A percentile compares a stretch with the other conserved stretches of the same genome.
phyloP scores from a whole-genome alignment of 2,329 filamentous ascomycete genomes.

The Metarhizium guizhouense region DNA sequence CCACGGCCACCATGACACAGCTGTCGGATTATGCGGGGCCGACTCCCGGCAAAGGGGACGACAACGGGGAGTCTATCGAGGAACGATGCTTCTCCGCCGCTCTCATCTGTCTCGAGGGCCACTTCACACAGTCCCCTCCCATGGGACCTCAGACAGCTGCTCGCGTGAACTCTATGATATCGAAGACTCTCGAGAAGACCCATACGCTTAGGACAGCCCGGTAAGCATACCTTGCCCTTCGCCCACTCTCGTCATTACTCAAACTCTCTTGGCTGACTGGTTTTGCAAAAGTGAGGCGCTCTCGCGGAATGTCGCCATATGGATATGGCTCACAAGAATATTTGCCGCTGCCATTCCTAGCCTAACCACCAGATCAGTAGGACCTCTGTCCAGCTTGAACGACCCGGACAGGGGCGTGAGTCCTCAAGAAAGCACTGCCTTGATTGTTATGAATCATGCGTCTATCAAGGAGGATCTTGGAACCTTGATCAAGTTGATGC shows the following conservation, averaged over 20 bases:
- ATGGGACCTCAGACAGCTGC: slow-evolving; percentile 48
- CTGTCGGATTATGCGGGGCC: slow-evolving; percentile 15
- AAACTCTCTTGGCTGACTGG: slow-evolving; percentile 8
- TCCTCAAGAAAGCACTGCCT: slow-evolving; percentile 51
- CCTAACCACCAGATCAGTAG: slow-evolving; percentile 50
- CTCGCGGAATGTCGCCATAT: slow-evolving; percentile 54
- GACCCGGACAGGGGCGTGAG: slow-evolving; percentile 47
- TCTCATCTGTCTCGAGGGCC: slow-evolving; percentile 52
- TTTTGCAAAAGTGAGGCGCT: slow-evolving; percentile 40
- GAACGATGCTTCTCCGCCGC: slow-evolving; percentile 53
- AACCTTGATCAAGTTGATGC: slow-evolving; percentile 57
- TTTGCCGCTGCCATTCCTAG: slow-evolving; percentile 53
- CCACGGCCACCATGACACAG: slow-evolving; percentile 14
- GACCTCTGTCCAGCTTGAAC: slow-evolving; percentile 42
- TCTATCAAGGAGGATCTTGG: slow-evolving; percentile 53
- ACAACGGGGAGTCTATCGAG: slow-evolving; percentile 44
- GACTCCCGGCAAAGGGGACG: slow-evolving; percentile 10
- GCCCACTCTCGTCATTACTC: neutral
- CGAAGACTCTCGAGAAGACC: slow-evolving; percentile 54
- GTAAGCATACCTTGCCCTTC: slow-evolving; percentile 24
- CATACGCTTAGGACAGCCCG: slow-evolving; percentile 51
- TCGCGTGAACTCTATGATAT: slow-evolving; percentile 48
- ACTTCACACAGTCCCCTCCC: slow-evolving; percentile 46
- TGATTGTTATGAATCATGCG: slow-evolving; percentile 55
- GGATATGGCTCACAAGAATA: slow-evolving; percentile 55